Conservation (phyloP, 371 early-diverging fungal genomes). For the Mucor sp. region DNA sequence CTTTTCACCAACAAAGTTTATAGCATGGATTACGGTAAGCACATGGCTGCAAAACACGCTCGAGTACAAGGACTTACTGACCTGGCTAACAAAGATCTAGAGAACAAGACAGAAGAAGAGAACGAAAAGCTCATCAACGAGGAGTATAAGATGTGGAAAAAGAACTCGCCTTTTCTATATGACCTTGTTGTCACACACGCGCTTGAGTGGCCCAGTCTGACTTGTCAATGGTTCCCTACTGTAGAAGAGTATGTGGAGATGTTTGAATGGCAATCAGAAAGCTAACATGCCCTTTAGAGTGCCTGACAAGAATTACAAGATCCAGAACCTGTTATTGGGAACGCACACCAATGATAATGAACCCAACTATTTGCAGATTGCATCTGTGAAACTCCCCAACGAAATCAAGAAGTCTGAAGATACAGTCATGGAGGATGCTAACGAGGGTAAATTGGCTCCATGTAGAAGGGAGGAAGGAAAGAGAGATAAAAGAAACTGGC, state of each 20-base stretch:
- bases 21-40: conserved; percentile 27
- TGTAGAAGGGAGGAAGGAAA: no score
- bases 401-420: conserved; percentile 64
- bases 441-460: background rate
- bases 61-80: background rate
- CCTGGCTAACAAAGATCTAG: conserved; percentile 6
- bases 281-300: background rate
- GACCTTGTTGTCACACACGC: conserved; percentile 98
- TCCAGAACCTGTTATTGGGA: conserved; percentile 89
- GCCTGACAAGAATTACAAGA: conserved; percentile 88
- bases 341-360: conserved; percentile 98
- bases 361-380: conserved; percentile 96
- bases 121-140: conserved; percentile 92
- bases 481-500: background rate
- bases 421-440: conserved; percentile 70
- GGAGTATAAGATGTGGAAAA: conserved; percentile 99
- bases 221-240: conserved; percentile 99
- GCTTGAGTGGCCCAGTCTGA: conserved; percentile 98
- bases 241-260: conserved; percentile 69
- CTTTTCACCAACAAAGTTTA: background rate
- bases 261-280: background rate
- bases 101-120: conserved; percentile 34
- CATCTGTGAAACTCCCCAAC: conserved; percentile 88
- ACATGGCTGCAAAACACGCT: background rate
- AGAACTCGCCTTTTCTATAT: conserved; percentile 99